Conservation (phyloP, 345 rosid genomes). For the Eucalyptus curtisii region DNA sequence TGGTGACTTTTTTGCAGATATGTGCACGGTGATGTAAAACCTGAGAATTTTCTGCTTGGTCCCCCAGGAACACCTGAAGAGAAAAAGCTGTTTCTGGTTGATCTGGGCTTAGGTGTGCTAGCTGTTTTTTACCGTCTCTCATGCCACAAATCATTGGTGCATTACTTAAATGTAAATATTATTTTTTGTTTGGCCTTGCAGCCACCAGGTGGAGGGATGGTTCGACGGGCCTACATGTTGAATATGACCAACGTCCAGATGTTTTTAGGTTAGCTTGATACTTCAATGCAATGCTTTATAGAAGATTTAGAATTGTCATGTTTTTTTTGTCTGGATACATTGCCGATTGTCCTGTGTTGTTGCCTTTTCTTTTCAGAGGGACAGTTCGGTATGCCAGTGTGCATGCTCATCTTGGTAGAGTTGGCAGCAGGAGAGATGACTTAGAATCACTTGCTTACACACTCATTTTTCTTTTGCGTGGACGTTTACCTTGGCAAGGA, state of each 20-base stretch:
- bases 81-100: conserved; percentile 87
- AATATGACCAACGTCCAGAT: conserved; percentile 98
- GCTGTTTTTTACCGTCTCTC: not conserved
- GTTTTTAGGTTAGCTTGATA: conserved; percentile 58
- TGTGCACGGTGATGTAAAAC: conserved; percentile 97
- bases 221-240: conserved; percentile 78
- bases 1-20: conserved; percentile 40
- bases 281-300: not conserved
- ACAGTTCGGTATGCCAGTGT: conserved; percentile 97
- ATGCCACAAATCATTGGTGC: not conserved
- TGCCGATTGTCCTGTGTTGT: not conserved
- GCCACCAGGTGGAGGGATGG: conserved; percentile 88
- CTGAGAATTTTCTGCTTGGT: conserved; percentile 95
- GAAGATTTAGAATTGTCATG: not conserved
- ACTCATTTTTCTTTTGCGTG: conserved; percentile 93
- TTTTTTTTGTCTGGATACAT: not conserved
- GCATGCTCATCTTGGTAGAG: conserved; percentile 97
- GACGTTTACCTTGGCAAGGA: conserved; percentile 98
- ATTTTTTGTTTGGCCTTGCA: conserved; percentile 16
- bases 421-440: conserved; percentile 95
- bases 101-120: conserved; percentile 77
- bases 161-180: not conserved
- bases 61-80: conserved; percentile 74
- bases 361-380: conserved; percentile 36
- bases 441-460: conserved; percentile 97